Conservation (phyloP, 371 early-diverging fungal genomes). For the Mortierella sp. region DNA sequence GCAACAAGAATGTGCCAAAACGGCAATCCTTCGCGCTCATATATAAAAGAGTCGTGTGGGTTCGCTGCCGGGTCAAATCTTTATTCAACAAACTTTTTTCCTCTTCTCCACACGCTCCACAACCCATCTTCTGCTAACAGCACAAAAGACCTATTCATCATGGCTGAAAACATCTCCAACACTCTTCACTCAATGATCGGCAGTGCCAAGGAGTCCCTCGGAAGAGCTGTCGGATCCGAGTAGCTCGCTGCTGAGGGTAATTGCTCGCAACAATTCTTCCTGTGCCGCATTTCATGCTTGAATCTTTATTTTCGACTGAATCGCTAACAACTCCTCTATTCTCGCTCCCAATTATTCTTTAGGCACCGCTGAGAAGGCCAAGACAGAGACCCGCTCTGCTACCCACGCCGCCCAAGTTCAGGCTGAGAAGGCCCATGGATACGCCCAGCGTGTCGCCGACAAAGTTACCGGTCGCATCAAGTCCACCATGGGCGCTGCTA, state of each 20-base stretch:
- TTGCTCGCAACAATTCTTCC: not conserved
- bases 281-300: no score
- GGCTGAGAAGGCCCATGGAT: constrained; percentile 9
- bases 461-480: constrained; percentile 60
- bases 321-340: not conserved
- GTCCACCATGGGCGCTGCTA: constrained; percentile 59
- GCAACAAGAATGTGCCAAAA: not conserved
- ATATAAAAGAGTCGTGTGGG: not conserved
- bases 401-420: not conserved
- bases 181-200: constrained; percentile 54
- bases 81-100: not conserved
- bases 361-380: constrained; percentile 44
- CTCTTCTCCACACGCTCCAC: not conserved
- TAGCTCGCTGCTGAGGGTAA: constrained; percentile 61
- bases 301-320: not conserved
- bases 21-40: not conserved
- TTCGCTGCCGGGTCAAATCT: not conserved
- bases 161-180: constrained; percentile 38
- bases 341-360: not conserved
- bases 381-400: constrained; percentile 27
- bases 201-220: constrained; percentile 60
- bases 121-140: not conserved
- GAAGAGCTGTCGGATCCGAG: constrained; percentile 62
- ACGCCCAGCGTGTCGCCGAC: constrained; percentile 49
- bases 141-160: constrained; percentile 17